Conservation (phyloP, 257 asterid species). For the Scutellaria baicalensis region DNA sequence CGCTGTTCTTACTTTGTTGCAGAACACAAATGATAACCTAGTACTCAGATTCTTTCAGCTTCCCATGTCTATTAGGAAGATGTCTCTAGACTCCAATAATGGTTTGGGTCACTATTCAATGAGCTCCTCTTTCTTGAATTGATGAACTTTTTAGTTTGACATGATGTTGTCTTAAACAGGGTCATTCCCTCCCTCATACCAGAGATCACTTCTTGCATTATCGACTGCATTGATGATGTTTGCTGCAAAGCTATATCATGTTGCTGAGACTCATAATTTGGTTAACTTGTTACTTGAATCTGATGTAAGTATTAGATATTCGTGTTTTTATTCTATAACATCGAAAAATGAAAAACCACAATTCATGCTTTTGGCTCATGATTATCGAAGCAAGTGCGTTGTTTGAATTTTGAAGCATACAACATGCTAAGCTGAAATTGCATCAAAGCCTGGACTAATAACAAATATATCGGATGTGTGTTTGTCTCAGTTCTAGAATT, state of each 20-base stretch:
- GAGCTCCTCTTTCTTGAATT: background rate
- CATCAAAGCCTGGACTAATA: background rate
- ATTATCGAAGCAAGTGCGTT: background rate
- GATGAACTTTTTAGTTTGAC: slow-evolving; percentile 4
- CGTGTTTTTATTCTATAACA: background rate
- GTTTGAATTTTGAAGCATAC: background rate
- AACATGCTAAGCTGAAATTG: background rate
- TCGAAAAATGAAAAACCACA: too few relatives aligned
- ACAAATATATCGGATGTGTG: background rate
- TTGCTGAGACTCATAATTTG: slow-evolving; percentile 47
- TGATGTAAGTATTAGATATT: slow-evolving; percentile 51
- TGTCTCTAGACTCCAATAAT: slow-evolving; percentile 49
- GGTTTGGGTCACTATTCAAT: slow-evolving; percentile 32
- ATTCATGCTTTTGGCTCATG: background rate
- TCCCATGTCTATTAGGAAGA: slow-evolving; percentile 65
- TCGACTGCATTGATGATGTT: slow-evolving; percentile 74
- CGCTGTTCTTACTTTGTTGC: slow-evolving; percentile 25
- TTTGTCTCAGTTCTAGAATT: background rate
- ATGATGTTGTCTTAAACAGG: slow-evolving; percentile 38
- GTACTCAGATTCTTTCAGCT: slow-evolving; percentile 77
- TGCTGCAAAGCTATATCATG: slow-evolving; percentile 64
- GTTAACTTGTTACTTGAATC: slow-evolving; percentile 39
- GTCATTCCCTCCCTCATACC: slow-evolving; percentile 53
- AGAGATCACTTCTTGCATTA: slow-evolving; percentile 66
- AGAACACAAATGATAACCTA: slow-evolving; percentile 46